These are phyloP conservation scores for Ananas comosus DNA, from an alignment of 176 grass and related monocot genomes.

Conservation along the genomic window DNA sequence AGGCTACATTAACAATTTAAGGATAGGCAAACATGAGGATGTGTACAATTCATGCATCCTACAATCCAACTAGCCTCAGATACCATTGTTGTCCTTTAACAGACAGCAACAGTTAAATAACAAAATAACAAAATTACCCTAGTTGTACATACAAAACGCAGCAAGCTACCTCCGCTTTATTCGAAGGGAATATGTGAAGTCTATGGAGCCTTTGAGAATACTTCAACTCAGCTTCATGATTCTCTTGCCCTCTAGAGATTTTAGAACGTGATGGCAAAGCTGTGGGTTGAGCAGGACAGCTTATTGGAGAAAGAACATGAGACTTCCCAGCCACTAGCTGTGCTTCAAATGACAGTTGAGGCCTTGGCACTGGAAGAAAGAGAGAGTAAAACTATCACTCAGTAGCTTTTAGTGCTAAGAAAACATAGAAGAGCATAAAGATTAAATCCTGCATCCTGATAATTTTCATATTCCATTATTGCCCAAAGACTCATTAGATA, in stretches of 20 bases:
- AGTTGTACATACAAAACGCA: constrained; percentile 13
- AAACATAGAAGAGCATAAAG: neutral
- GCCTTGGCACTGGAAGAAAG: constrained; percentile 67
- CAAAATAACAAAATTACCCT: constrained; percentile 3
- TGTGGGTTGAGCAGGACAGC: constrained; percentile 38
- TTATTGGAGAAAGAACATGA: constrained; percentile 57
- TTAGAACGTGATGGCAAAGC: constrained; percentile 38
- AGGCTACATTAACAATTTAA: too few species aligned
- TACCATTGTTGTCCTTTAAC: too few species aligned
- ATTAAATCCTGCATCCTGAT: constrained; percentile 13
- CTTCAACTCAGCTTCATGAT: constrained; percentile 67
- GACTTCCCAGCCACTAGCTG: constrained; percentile 84
- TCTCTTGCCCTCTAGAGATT: constrained; percentile 67
- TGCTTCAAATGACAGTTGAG: constrained; percentile 86
- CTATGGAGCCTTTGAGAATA: constrained; percentile 81
- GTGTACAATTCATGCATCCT: too few species aligned
- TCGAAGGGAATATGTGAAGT: constrained; percentile 82
- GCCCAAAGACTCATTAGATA: neutral
- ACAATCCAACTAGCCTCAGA: too few species aligned
- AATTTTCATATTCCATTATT: neutral
- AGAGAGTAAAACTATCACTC: constrained; percentile 8
- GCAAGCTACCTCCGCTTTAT: constrained; percentile 74
- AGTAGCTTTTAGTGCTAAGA: constrained; percentile 5
- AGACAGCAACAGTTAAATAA: neutral
- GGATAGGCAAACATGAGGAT: too few species aligned